Evolutionary conservation across 2,329 filamentous ascomycete species (phyloP).

Genomic region (Ascochyta fabae): DNA sequence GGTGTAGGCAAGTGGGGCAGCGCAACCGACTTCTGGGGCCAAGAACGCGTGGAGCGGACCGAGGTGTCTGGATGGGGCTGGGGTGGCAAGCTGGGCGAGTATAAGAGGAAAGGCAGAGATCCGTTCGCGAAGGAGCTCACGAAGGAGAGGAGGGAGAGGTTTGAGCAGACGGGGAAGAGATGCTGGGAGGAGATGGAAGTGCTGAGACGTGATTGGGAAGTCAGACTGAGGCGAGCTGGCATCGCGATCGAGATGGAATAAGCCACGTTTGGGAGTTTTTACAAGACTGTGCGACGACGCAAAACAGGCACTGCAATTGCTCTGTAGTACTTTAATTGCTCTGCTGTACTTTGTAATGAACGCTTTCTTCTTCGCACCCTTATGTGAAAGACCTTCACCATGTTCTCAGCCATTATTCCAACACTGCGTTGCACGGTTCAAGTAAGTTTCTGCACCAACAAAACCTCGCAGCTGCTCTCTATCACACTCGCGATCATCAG

Average conservation of each 20-base stretch:
- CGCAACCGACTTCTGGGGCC: slow-evolving; percentile 65
- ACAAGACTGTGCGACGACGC: neutral
- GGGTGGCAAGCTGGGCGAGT: slow-evolving; percentile 62
- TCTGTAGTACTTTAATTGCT: neutral
- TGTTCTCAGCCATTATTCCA: neutral
- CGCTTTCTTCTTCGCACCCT: neutral
- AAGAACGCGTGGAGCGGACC: slow-evolving; percentile 71
- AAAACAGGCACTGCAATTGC: neutral
- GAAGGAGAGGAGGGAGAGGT: slow-evolving; percentile 64
- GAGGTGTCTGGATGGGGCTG: slow-evolving; percentile 87
- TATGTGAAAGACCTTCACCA: neutral
- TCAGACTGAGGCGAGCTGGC: slow-evolving; percentile 44
- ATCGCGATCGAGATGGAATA: slow-evolving; percentile 47
- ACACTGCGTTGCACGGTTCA: neutral
- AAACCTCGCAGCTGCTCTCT: too few species aligned
- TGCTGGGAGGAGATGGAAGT: slow-evolving; percentile 77
- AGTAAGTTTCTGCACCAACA: neutral
- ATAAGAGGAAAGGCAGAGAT: slow-evolving; percentile 61
- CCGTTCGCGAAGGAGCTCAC: slow-evolving; percentile 65
- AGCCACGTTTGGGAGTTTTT: neutral
- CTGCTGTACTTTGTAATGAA: neutral
- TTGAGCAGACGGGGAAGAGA: slow-evolving; percentile 66
- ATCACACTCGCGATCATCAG: too few species aligned
- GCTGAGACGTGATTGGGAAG: slow-evolving; percentile 69
- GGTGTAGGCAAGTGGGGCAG: slow-evolving; percentile 84